Percentiles rank a stretch among this genome's conserved stretches.
These are phyloP conservation scores for Ceratobasidium sp. DNA, from an alignment of 1,284 basidiomycete genomes.

Conservation along the genomic window DNA sequence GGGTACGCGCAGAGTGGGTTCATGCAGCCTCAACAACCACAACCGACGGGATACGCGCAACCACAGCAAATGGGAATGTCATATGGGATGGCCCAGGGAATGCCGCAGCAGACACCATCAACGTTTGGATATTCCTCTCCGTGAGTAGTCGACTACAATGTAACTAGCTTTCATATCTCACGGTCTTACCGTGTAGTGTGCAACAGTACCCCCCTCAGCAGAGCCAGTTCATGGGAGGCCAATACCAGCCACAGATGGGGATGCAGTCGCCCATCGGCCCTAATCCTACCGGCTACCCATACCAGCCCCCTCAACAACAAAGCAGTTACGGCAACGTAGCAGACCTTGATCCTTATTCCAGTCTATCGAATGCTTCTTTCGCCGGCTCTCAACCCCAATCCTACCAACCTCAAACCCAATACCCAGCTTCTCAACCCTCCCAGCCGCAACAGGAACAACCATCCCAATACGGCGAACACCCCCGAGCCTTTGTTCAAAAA, in stretches of 20 bases:
- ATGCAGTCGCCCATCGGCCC: slow-evolving; percentile 30
- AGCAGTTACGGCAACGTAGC: slow-evolving; percentile 34
- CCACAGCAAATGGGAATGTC: slow-evolving; percentile 7
- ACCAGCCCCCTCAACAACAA: slow-evolving; percentile 32
- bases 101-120: slow-evolving; percentile 17
- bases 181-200: neutral
- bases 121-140: slow-evolving; percentile 36
- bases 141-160: neutral
- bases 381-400: slow-evolving; percentile 25
- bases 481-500: slow-evolving; percentile 26
- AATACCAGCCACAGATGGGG: slow-evolving; percentile 39
- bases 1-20: slow-evolving; percentile 25
- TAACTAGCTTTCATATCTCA: neutral
- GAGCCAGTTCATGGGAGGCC: slow-evolving; percentile 24
- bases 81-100: slow-evolving; percentile 30
- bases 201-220: slow-evolving; percentile 41
- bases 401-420: slow-evolving; percentile 22
- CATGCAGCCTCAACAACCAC: slow-evolving; percentile 39
- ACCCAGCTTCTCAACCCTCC: slow-evolving; percentile 9
- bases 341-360: slow-evolving; percentile 40
- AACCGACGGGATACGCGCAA: slow-evolving; percentile 28
- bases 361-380: slow-evolving; percentile 27
- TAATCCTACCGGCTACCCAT: slow-evolving; percentile 26
- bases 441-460: neutral
- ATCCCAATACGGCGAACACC: slow-evolving; percentile 41